Percentiles rank a stretch among this genome's conserved stretches.
Conservation (phyloP, 352 stramenopile species). For the Albugo laibachii region DNA sequence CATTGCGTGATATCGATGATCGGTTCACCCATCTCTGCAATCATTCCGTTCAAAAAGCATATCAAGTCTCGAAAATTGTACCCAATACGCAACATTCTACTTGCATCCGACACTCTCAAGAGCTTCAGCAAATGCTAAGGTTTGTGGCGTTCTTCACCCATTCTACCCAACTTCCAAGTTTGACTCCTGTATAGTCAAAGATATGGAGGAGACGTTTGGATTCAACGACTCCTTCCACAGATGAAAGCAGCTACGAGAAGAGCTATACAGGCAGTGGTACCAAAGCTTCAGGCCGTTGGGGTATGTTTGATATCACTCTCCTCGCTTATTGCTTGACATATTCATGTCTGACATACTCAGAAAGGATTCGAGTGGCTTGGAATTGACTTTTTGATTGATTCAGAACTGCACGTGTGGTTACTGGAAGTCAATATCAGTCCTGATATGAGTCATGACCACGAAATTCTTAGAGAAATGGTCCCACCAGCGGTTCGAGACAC, state of each 20-base stretch:
- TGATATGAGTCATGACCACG: slow-evolving; percentile 64
- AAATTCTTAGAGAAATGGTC: slow-evolving; percentile 26
- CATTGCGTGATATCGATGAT: slow-evolving; percentile 21
- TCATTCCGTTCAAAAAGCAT: slow-evolving; percentile 54
- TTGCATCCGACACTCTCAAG: slow-evolving; percentile 7
- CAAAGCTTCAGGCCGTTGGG: slow-evolving; percentile 25
- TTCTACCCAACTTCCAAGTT: background rate
- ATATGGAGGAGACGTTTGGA: slow-evolving; percentile 26
- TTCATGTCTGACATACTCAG: slow-evolving; percentile 7
- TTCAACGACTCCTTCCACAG: slow-evolving; percentile 19
- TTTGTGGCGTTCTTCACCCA: background rate
- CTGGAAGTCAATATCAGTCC: slow-evolving; percentile 79
- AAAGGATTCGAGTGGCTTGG: slow-evolving; percentile 73
- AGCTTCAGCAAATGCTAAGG: background rate
- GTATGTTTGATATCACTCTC: slow-evolving; percentile 11
- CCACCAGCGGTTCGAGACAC: slow-evolving; percentile 25
- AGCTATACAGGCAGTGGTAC: slow-evolving; percentile 17
- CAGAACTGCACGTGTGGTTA: slow-evolving; percentile 31
- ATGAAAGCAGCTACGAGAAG: slow-evolving; percentile 27
- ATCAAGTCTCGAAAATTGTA: too few species aligned
- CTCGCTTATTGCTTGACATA: background rate
- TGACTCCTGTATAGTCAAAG: slow-evolving; percentile 4
- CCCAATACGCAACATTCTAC: too few species aligned
- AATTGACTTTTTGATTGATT: slow-evolving; percentile 65
- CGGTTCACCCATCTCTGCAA: slow-evolving; percentile 64